A percentile compares a stretch with the other conserved stretches of the same genome.
Evolutionary conservation across 345 rosid species (phyloP).

Genomic region (Brassica carinata): DNA sequence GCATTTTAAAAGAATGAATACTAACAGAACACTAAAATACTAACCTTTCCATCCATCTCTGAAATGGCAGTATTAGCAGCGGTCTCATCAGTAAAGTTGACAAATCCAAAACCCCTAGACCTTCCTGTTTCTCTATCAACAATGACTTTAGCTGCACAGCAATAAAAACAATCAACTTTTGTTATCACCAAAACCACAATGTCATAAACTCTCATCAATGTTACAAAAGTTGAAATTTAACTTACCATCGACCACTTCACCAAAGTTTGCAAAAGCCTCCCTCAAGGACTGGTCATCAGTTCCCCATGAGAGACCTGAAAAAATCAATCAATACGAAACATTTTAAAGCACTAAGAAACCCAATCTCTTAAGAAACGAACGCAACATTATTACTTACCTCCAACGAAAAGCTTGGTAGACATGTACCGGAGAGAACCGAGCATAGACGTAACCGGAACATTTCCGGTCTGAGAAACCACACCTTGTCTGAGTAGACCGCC

Average conservation of each 20-base stretch:
- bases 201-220: background rate
- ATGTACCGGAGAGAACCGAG: slow-evolving; percentile 57
- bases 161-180: background rate
- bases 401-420: slow-evolving; percentile 77
- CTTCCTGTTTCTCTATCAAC: slow-evolving; percentile 68
- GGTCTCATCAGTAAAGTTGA: slow-evolving; percentile 44
- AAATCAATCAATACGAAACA: background rate
- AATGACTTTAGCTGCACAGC: slow-evolving; percentile 55
- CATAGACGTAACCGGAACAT: slow-evolving; percentile 51
- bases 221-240: background rate
- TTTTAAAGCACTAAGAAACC: no score
- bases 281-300: slow-evolving; percentile 50
- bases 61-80: slow-evolving; percentile 58
- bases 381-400: slow-evolving; percentile 59
- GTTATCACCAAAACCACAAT: background rate
- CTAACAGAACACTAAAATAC: background rate
- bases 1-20: background rate
- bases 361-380: background rate
- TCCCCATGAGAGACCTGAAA: slow-evolving; percentile 49
- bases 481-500: slow-evolving; percentile 58
- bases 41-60: slow-evolving; percentile 78
- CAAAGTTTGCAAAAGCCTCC: slow-evolving; percentile 56
- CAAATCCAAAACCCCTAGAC: slow-evolving; percentile 79
- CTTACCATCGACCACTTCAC: slow-evolving; percentile 57
- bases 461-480: slow-evolving; percentile 36